Conservation (phyloP, 257 asterid species). For the Cinchona pubescens region DNA sequence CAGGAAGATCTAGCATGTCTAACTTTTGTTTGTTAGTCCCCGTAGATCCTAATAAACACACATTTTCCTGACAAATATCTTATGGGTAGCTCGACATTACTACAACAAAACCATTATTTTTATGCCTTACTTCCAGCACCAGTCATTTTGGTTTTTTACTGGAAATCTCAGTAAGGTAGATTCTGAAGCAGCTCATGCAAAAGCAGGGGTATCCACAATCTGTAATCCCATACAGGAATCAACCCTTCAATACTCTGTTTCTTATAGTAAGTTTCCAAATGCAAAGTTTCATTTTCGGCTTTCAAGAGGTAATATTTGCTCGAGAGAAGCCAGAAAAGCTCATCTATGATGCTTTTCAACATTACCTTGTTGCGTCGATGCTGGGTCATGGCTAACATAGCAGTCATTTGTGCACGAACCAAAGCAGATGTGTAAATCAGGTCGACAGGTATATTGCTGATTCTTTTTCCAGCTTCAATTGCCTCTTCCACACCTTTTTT, state of each 20-base stretch:
- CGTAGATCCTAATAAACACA: too few relatives aligned
- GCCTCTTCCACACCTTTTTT: slow-evolving; percentile 96
- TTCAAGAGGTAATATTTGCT: background rate
- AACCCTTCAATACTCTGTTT: background rate
- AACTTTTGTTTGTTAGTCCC: too few relatives aligned
- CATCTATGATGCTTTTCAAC: background rate
- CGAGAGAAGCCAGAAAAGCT: background rate
- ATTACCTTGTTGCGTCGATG: slow-evolving; percentile 94
- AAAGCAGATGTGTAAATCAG: slow-evolving; percentile 82
- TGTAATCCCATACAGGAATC: slow-evolving; percentile 3
- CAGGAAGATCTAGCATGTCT: too few relatives aligned
- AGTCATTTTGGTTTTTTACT: too few relatives aligned
- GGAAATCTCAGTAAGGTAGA: background rate
- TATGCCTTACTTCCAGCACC: too few relatives aligned
- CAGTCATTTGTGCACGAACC: slow-evolving; percentile 99
- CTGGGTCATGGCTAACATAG: slow-evolving; percentile 98
- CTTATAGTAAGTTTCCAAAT: background rate
- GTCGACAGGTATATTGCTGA: slow-evolving; percentile 91
- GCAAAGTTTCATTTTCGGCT: background rate
- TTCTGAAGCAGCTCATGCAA: background rate
- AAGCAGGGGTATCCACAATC: too few relatives aligned
- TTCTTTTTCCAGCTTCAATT: slow-evolving; percentile 89
- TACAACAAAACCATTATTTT: too few relatives aligned
- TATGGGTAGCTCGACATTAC: too few relatives aligned
- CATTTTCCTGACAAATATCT: too few relatives aligned